A percentile compares a stretch with the other conserved stretches of the same genome.
phyloP scores from a whole-genome alignment of 768 basidiomycete genomes.

The Agrocybe chaxingu region DNA sequence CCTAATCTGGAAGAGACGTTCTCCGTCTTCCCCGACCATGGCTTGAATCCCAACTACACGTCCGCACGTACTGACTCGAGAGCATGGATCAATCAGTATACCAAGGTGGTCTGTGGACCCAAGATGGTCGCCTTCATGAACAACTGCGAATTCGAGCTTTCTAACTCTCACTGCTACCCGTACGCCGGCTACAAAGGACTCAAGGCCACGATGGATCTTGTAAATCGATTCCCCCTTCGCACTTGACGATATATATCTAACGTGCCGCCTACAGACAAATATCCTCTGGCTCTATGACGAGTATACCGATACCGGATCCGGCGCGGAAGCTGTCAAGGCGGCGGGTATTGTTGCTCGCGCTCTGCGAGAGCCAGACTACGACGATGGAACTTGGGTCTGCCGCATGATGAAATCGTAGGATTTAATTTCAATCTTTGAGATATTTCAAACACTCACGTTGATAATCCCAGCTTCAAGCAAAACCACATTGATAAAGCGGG shows the following conservation, averaged over 20 bases:
- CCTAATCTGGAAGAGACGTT: conserved; percentile 5
- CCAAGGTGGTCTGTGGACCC: conserved; percentile 5
- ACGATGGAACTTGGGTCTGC: conserved; percentile 5
- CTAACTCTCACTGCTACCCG: conserved; percentile 1
- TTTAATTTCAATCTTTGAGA: background rate
- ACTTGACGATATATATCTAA: background rate
- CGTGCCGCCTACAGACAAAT: background rate
- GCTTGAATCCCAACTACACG: conserved; percentile 2
- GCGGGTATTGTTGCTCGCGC: conserved; percentile 2
- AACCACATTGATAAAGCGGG: conserved; percentile 4
- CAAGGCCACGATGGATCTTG: conserved; percentile 3
- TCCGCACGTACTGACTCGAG: background rate
- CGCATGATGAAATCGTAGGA: conserved; percentile 6
- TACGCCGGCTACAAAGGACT: background rate
- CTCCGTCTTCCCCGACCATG: conserved; percentile 6
- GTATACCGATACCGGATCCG: conserved; percentile 4
- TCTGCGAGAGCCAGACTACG: background rate
- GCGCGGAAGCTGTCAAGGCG: conserved; percentile 1
- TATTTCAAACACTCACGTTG: background rate
- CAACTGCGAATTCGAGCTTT: conserved; percentile 5
- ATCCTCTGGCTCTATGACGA: conserved; percentile 9
- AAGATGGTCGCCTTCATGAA: conserved; percentile 8
- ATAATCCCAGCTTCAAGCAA: background rate
- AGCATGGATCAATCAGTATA: conserved; percentile 8
- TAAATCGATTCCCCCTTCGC: background rate